A percentile compares a stretch with the other conserved stretches of the same genome.
Evolutionary conservation across 345 rosid genomes (phyloP).

Genomic region (Arabidopsis suecica): DNA sequence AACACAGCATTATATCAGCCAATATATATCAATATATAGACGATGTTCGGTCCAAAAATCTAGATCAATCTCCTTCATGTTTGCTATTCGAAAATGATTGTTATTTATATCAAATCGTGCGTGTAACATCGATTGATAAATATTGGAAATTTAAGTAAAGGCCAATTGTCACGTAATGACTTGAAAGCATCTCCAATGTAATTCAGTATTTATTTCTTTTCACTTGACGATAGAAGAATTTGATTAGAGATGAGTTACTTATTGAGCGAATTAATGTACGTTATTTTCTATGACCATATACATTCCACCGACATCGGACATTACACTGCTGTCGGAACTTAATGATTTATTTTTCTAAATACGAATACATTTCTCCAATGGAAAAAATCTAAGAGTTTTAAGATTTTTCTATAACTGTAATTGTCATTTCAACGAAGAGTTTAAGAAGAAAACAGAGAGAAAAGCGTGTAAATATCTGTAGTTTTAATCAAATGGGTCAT

Average conservation of each 20-base stretch:
- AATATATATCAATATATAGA: not conserved
- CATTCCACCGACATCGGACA: slow-evolving; percentile 41
- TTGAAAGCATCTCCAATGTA: not conserved
- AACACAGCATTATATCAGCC: not conserved
- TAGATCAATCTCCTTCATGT: slow-evolving; percentile 29
- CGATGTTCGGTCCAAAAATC: slow-evolving; percentile 18
- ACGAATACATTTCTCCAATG: slow-evolving; percentile 1
- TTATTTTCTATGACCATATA: slow-evolving; percentile 28
- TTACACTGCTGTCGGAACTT: slow-evolving; percentile 29
- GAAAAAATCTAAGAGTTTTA: slow-evolving; percentile 18
- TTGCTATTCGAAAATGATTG: slow-evolving; percentile 36
- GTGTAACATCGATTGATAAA: slow-evolving; percentile 15
- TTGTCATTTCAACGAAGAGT: slow-evolving; percentile 1
- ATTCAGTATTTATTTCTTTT: not conserved
- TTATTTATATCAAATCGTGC: slow-evolving; percentile 15
- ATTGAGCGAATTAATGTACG: not conserved
- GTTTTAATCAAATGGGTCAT: not conserved
- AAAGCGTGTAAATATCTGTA: slow-evolving; percentile 18
- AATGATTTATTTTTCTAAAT: slow-evolving; percentile 9
- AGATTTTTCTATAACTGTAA: slow-evolving; percentile 1
- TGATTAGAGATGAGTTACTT: not conserved
- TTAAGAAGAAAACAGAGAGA: slow-evolving; percentile 13
- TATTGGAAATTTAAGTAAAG: slow-evolving; percentile 16
- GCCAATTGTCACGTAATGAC: slow-evolving; percentile 6
- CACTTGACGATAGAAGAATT: not conserved